Evolutionary conservation across 1,284 basidiomycete genomes (phyloP).

Genomic region (Ustilago shanxiensis): DNA sequence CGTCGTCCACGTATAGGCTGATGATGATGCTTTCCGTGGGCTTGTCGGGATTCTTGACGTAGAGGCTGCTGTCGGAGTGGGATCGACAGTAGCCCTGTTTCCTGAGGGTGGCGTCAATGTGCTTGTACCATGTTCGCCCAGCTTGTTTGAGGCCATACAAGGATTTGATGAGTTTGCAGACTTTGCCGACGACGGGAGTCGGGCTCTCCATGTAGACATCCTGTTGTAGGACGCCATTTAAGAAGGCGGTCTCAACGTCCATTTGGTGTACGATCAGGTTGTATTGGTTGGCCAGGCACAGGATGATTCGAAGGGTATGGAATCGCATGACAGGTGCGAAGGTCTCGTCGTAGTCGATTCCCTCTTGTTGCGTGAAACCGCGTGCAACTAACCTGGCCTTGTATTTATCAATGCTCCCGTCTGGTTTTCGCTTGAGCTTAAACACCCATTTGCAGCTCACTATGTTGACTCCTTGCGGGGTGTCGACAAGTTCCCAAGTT

Average conservation of each 20-base stretch:
- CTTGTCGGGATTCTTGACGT: neutral
- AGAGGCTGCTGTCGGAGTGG: neutral
- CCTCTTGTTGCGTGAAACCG: slow-evolving; percentile 1
- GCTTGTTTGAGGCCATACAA: slow-evolving; percentile 7
- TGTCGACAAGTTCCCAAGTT: neutral
- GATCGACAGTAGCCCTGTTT: neutral
- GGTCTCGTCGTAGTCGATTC: slow-evolving; percentile 1
- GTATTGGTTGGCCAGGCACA: no score
- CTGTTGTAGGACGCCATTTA: neutral
- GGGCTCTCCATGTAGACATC: slow-evolving; percentile 1
- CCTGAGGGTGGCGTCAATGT: neutral
- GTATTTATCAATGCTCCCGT: slow-evolving; percentile 8
- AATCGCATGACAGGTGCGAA: neutral
- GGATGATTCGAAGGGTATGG: neutral
- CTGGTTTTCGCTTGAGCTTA: neutral
- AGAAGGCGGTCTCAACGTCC: slow-evolving; percentile 4
- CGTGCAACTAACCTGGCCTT: neutral
- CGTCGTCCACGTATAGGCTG: neutral
- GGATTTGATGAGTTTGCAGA: neutral
- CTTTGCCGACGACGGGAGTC: neutral
- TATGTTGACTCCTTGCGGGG: neutral
- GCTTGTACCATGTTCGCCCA: neutral
- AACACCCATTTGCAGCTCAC: slow-evolving; percentile 2
- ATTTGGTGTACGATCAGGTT: neutral
- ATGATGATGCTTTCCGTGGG: neutral